Base-by-base conservation (phyloP, 305 asterid genomes). In the Fraxinus platypoda region DNA sequence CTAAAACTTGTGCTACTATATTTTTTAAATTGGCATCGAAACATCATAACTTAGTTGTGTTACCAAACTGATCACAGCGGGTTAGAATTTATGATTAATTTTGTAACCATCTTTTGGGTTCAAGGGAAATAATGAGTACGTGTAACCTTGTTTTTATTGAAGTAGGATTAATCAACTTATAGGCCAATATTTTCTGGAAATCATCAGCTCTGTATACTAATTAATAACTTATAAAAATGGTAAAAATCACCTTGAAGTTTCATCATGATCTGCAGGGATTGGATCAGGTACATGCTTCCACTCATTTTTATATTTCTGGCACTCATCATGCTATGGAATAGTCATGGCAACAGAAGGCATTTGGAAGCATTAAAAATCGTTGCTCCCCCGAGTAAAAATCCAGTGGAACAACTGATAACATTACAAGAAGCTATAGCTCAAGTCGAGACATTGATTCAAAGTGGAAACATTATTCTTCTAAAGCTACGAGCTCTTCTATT, bases 361-460 rank as follows among this genome's bases (percentile, higher is more conserved):
- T 87, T 90, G 81, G 93, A 90, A 84, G 91, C 96, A 75, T 91
- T 90, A 86, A 90, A 86, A 85, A 89, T 93, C 73, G 77, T 81
- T 73, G 90, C 93, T 64, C 98, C 98, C 49, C 94, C 95, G 12
- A 81, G 87, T 74, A 95, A 90, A 91, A 95, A 93, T 89, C 87
- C 98, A 49, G 95, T 95, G 80, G 98, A 93, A 87, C 98, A 93
- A 86, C 91, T 95, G 57, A 75, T 95, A 79, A 82, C 90, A 59
- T 87, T 95, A 87, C 98, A 95, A 86, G 98, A 93, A 87, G 94
- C 95, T 77, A 85, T 95, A 59, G 26, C 89, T 83, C 95, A 93
- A 76, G 85, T 86, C 8, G 97, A 95, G 89, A 87, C 92, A 23
- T 76, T 90, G 79, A 90, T 95, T 85, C 98, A 92, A 86, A 90